phyloP scores from a whole-genome alignment of 2,329 filamentous ascomycete genomes.

The Colletotrichum eleusines region DNA sequence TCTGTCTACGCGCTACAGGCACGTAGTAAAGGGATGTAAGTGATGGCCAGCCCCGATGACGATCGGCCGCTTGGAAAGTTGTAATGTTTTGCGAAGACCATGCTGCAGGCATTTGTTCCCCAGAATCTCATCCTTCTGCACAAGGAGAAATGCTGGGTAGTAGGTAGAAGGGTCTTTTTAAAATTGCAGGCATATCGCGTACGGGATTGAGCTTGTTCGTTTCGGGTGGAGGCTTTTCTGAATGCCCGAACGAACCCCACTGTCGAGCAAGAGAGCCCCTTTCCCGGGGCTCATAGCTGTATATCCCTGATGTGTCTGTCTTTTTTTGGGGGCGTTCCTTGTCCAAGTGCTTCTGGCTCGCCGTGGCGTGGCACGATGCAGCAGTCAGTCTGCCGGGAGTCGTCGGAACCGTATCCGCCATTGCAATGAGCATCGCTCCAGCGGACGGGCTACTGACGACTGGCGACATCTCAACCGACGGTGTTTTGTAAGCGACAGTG shows the following conservation, averaged over 20 bases:
- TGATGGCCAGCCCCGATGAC: not conserved
- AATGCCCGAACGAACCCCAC: conserved; percentile 2
- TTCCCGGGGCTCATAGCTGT: not conserved
- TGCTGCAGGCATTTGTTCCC: conserved; percentile 26
- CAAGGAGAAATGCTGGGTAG: not conserved
- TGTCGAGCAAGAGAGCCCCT: not conserved
- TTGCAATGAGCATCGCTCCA: not conserved
- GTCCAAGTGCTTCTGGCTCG: conserved; percentile 2
- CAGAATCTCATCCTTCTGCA: conserved; percentile 34
- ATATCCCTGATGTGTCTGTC: not conserved
- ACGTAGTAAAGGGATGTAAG: conserved; percentile 1
- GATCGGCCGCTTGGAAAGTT: not conserved
- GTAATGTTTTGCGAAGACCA: not conserved
- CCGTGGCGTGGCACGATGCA: conserved; percentile 15
- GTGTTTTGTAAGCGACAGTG: conserved; percentile 11
- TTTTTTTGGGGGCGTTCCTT: not conserved
- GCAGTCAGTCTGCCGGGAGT: conserved; percentile 33
- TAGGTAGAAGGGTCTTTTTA: not conserved
- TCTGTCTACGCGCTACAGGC: not conserved
- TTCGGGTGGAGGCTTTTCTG: not conserved
- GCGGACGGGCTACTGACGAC: conserved; percentile 1
- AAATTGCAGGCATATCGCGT: conserved; percentile 8
- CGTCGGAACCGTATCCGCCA: conserved; percentile 20
- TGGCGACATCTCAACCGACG: conserved; percentile 12
- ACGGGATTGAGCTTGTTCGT: not conserved